Evolutionary conservation across 805 yeast species (phyloP), one percentile per base, ranked within the genome.

Genomic region (Nakazawaea peltata): DNA sequence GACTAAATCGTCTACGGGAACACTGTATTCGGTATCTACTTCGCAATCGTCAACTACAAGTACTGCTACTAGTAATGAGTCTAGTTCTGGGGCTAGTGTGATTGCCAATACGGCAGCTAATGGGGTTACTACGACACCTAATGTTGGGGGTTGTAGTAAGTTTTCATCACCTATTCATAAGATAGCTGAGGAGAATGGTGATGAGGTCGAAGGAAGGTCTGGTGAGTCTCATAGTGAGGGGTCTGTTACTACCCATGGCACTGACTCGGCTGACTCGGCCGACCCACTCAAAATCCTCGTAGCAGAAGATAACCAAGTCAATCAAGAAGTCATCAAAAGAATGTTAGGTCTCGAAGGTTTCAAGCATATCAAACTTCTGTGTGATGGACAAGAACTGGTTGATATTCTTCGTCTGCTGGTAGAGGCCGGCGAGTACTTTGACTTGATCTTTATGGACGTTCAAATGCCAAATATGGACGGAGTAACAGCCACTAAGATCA

Each of bases 381-480:
- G 82, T 44, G 95, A 92, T 57, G 98, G 98, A 14, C 74, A 74
- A 24, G 96, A 88, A 42, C 97, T 97, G 0, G 74, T 88, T 26
- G 78, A 76, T 9, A 61, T 69, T 33, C 77, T 86, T 2, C 65
- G 71, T 41, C 67, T 65, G 23, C 60, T 77, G 2, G 47, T 60
- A 18, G 65, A 56, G 2, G 48, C 55, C 2, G 56, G 56, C 12
- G 61, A 61, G 8, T 48, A 53, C 12, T 86, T 67, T 53, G 90
- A 85, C 52, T 58, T 90, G 36, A 74, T 92, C 2, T 84, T 90
- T 51, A 90, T 90, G 98, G 98, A 90, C 56, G 94, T 90, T 34
- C 95, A 86, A 54, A 85, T 85, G 95, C 95, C 95, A 4, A 79
- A 75, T 48, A 67, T 87, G 45, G 97, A 90, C 53, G 98, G 98